Percentiles rank a stretch among this genome's conserved stretches.
phyloP scores from a whole-genome alignment of 768 basidiomycete species.

The Crepidotus variabilis region DNA sequence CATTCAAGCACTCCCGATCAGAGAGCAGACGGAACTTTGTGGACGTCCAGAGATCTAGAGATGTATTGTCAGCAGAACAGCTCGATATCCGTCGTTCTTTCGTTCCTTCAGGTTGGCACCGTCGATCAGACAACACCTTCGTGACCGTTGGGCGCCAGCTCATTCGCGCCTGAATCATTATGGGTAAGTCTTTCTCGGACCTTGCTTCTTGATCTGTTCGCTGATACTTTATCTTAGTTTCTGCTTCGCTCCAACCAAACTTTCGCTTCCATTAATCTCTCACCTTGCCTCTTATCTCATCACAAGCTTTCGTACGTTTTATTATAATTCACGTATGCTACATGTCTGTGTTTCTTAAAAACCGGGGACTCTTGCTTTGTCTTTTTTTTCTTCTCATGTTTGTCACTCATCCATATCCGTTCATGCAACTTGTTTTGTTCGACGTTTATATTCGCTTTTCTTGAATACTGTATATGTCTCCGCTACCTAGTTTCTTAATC shows the following conservation, averaged over 20 bases:
- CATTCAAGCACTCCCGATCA: conserved; percentile 18
- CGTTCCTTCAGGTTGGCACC: conserved; percentile 51
- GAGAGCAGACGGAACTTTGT: conserved; percentile 43
- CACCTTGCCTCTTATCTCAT: conserved; percentile 9
- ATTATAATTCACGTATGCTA: not conserved
- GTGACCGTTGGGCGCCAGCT: not conserved
- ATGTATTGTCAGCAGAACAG: conserved; percentile 89
- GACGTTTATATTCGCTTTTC: too few relatives aligned
- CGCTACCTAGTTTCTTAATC: too few relatives aligned
- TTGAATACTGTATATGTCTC: too few relatives aligned
- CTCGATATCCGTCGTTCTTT: conserved; percentile 71
- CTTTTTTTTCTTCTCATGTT: too few relatives aligned
- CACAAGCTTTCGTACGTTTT: conserved; percentile 5
- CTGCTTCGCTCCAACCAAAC: not conserved
- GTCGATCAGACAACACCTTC: conserved; percentile 30
- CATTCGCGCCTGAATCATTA: conserved; percentile 1
- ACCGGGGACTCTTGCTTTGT: too few relatives aligned
- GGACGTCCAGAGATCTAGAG: conserved; percentile 83
- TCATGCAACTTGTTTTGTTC: too few relatives aligned
- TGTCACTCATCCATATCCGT: too few relatives aligned
- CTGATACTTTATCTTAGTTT: not conserved
- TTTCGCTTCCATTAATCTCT: not conserved
- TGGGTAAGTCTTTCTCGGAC: not conserved
- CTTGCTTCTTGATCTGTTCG: not conserved
- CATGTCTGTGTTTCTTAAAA: not conserved